These are phyloP conservation scores for Globisporangium middletonii DNA, from an alignment of 352 stramenopile genomes.

Conservation along the genomic window DNA sequence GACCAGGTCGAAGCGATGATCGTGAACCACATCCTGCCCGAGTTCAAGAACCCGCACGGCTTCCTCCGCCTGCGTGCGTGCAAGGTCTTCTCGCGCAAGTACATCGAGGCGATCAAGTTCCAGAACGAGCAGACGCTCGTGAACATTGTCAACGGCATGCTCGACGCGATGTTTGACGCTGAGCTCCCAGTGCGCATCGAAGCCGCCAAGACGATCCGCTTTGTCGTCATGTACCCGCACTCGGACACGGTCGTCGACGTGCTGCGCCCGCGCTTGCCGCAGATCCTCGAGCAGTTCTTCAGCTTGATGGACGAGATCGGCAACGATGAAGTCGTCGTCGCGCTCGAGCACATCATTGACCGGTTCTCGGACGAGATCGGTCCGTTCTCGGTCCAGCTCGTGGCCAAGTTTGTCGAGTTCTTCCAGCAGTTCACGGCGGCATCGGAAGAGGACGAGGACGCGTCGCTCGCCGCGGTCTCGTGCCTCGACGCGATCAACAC, in stretches of 20 bases:
- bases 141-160: slow-evolving; percentile 73
- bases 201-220: slow-evolving; percentile 88
- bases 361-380: slow-evolving; percentile 96
- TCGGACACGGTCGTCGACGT: slow-evolving; percentile 77
- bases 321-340: slow-evolving; percentile 97
- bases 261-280: slow-evolving; percentile 89
- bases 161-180: slow-evolving; percentile 89
- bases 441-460: slow-evolving; percentile 93
- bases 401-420: slow-evolving; percentile 92
- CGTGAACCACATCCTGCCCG: slow-evolving; percentile 92
- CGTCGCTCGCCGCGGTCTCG: slow-evolving; percentile 92
- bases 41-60: slow-evolving; percentile 93
- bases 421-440: slow-evolving; percentile 94
- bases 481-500: slow-evolving; percentile 85
- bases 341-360: slow-evolving; percentile 94
- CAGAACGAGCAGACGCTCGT: slow-evolving; percentile 88
- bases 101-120: slow-evolving; percentile 89
- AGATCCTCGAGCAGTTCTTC: slow-evolving; percentile 98
- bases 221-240: slow-evolving; percentile 84
- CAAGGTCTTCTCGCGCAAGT: slow-evolving; percentile 95
- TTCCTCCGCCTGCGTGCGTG: slow-evolving; percentile 94
- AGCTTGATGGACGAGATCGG: slow-evolving; percentile 98
- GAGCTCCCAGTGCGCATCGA: slow-evolving; percentile 97
- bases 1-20: slow-evolving; percentile 92
- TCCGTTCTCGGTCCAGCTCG: slow-evolving; percentile 89